Evolutionary conservation across 2,329 filamentous ascomycete genomes (phyloP).

Genomic region (Tolypocladium guangdongense): DNA sequence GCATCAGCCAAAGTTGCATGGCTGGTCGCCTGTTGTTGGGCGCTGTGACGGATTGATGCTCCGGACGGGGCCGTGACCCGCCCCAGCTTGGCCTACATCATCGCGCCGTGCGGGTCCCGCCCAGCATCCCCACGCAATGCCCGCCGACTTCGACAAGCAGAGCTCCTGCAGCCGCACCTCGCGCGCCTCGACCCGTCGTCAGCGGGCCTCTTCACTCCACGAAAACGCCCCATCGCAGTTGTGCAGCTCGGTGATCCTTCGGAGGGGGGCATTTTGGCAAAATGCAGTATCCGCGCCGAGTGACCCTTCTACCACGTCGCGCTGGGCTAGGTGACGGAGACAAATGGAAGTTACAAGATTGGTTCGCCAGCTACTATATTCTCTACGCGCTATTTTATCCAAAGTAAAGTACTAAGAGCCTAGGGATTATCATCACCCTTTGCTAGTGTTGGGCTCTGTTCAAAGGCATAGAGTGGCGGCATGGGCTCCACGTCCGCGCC

Average conservation of each 20-base stretch:
- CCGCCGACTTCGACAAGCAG: slow-evolving; percentile 34
- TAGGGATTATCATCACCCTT: neutral
- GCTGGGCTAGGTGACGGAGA: neutral
- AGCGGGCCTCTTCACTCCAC: slow-evolving; percentile 3
- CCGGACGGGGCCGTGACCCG: neutral
- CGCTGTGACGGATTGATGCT: neutral
- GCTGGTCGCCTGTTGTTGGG: too few relatives aligned
- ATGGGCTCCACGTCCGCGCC: slow-evolving; percentile 17
- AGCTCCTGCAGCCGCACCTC: slow-evolving; percentile 29
- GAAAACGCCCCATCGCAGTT: neutral
- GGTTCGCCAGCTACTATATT: neutral
- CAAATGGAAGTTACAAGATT: neutral
- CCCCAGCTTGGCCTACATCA: neutral
- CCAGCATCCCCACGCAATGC: slow-evolving; percentile 14
- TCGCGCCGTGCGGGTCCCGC: too few relatives aligned
- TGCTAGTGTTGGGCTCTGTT: neutral
- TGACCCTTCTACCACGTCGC: too few relatives aligned
- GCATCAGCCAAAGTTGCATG: neutral
- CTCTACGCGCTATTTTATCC: neutral
- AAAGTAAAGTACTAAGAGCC: neutral
- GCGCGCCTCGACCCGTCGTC: slow-evolving; percentile 10
- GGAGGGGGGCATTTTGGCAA: too few relatives aligned
- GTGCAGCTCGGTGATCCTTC: neutral
- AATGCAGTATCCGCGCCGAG: neutral
- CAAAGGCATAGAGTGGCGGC: slow-evolving; percentile 15